These are phyloP conservation scores for Fraxinus angustifolia DNA, from an alignment of 305 asterid genomes.

Conservation along the genomic window DNA sequence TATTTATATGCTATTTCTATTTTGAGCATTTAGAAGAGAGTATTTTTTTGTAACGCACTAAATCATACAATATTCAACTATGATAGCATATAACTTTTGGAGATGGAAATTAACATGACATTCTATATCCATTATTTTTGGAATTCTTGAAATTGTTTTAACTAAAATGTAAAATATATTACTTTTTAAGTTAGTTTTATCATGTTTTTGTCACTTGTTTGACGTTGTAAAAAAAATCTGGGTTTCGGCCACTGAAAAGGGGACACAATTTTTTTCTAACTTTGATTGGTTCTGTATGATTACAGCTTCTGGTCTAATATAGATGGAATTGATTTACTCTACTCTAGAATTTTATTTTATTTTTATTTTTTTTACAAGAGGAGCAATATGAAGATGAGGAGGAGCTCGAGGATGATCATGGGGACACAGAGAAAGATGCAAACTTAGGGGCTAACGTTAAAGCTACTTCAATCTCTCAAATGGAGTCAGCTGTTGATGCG, in stretches of 20 bases:
- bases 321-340: not conserved
- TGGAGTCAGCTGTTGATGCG: slow-evolving; percentile 83
- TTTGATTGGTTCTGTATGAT: not conserved
- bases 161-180: not conserved
- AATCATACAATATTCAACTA: not conserved
- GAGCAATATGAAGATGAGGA: slow-evolving; percentile 39
- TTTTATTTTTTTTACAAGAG: slow-evolving; percentile 13
- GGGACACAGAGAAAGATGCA: slow-evolving; percentile 21
- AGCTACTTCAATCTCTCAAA: slow-evolving; percentile 54
- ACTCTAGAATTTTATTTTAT: not conserved
- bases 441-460: slow-evolving; percentile 51
- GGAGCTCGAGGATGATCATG: slow-evolving; percentile 37
- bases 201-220: not conserved
- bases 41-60: not conserved
- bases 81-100: not conserved
- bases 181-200: not conserved
- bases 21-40: not conserved
- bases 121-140: not conserved
- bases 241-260: not conserved
- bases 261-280: not conserved
- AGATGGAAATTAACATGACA: not conserved
- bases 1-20: not conserved
- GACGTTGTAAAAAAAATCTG: not conserved
- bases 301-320: not conserved
- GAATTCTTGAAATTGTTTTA: not conserved